Evolutionary conservation across 441 rosid genomes (phyloP), one percentile per base, ranked within the genome.

Genomic region (Pelargonium citronellum): DNA sequence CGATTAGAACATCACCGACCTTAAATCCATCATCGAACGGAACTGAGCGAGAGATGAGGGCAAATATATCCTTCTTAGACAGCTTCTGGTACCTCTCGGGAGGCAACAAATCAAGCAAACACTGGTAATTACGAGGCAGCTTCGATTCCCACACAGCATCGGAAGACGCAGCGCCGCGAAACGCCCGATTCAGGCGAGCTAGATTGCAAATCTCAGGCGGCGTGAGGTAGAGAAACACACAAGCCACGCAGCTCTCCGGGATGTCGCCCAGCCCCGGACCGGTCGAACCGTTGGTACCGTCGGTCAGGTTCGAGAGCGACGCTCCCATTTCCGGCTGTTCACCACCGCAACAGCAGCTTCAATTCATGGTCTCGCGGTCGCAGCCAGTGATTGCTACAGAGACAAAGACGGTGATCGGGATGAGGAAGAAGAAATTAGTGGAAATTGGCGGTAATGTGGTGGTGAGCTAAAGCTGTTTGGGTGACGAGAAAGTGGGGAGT

Each of bases 231-330:
- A 47, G 82, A 64, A 94, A 62, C 61, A 91, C 77, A 67, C 69
- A 73, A 61, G 97, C 97, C 73, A 85, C 96, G 47, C 97, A 91
- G 72, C 84, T 72, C 78, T 94, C 99, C 0, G 99, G 97, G 3
- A 94, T 61, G 65, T 91, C 95, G 0, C 93, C 95, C 30, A 94
- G 86, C 66, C 83, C 69, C 6, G 86, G 77, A 30, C 73, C 73
- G 27, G 49, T 30, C 3, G 74, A 80, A 20, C 85, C 87, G 72
- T 78, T 84, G 11, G 74, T 13, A 43, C 82, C 85, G 71, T 85
- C 96, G 73, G 85, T 76, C 67, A 83, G 78, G 83, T 55, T 86
- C 55, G 97, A 89, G 37, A 91, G 87, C 67, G 97, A 82, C 75
- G 96, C 85, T 10, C 96, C 92, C 95, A 87, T 89, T 6, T 16